Percentiles rank a stretch among this genome's conserved stretches.
Evolutionary conservation across 1,284 basidiomycete genomes (phyloP).

Genomic region (Somion occarium): DNA sequence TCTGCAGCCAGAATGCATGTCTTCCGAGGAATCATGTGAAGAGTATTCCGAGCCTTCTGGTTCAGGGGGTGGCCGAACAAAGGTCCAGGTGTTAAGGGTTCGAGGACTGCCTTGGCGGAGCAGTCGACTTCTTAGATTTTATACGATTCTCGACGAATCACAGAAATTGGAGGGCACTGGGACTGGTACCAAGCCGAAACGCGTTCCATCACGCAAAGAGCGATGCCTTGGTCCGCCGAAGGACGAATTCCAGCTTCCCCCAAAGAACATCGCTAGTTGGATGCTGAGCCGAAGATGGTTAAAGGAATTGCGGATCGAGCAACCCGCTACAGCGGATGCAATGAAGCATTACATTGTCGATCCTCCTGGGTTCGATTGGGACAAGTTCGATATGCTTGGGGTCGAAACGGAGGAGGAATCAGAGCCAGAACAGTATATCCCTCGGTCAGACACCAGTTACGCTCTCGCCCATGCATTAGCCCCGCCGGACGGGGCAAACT

Average conservation of each 20-base stretch:
- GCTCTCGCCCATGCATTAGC: conserved; percentile 22
- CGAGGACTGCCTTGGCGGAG: conserved; percentile 63
- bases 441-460: conserved; percentile 23
- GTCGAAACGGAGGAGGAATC: conserved; percentile 48
- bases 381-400: conserved; percentile 42
- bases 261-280: conserved; percentile 60
- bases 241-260: conserved; percentile 55
- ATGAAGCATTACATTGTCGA: conserved; percentile 42
- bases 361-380: conserved; percentile 43
- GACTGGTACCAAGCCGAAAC: conserved; percentile 44
- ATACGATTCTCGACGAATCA: conserved; percentile 51
- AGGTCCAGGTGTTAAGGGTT: conserved; percentile 36
- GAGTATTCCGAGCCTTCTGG: conserved; percentile 34
- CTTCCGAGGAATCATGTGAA: conserved; percentile 66
- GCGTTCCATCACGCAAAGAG: conserved; percentile 49
- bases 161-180: conserved; percentile 38
- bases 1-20: conserved; percentile 70
- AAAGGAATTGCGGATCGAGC: conserved; percentile 30
- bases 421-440: conserved; percentile 14
- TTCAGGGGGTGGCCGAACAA: conserved; percentile 18
- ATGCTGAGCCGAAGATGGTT: conserved; percentile 71
- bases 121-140: conserved; percentile 51
- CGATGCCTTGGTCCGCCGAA: conserved; percentile 51
- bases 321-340: conserved; percentile 40
- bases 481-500: conserved; percentile 3